A percentile compares a stretch with the other conserved stretches of the same genome.
These are phyloP conservation scores for Skeletonema grethae DNA, from an alignment of 108 stramenopile species.

Conservation along the genomic window DNA sequence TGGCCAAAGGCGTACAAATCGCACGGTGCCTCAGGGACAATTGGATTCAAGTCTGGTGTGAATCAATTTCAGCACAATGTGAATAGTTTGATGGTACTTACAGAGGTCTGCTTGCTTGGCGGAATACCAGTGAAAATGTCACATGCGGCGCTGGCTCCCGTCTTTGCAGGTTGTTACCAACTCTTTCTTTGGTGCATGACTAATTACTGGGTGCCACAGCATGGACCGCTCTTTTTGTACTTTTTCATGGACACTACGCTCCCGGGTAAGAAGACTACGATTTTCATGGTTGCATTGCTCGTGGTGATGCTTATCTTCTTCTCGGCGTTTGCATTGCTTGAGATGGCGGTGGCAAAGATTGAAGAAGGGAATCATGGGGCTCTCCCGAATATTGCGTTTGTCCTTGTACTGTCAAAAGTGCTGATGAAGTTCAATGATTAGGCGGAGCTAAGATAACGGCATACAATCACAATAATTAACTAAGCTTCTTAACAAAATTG, in stretches of 20 bases:
- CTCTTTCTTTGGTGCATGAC: conserved; percentile 59
- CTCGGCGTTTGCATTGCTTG: conserved; percentile 44
- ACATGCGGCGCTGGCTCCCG: conserved; percentile 49
- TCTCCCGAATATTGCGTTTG: conserved; percentile 18
- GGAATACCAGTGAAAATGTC: conserved; percentile 53
- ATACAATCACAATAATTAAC: background rate
- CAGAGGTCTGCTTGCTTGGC: conserved; percentile 59
- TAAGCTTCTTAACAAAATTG: background rate
- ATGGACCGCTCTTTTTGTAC: conserved; percentile 63
- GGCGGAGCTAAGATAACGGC: no score
- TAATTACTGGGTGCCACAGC: conserved; percentile 30
- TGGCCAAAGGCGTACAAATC: conserved; percentile 60
- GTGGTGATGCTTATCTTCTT: conserved; percentile 46
- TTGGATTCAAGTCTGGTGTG: conserved; percentile 41
- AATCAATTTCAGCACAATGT: conserved; percentile 64
- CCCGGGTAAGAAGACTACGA: conserved; percentile 49
- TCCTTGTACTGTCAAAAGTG: no score
- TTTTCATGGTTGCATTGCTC: conserved; percentile 50
- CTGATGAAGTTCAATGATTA: no score
- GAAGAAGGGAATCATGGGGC: conserved; percentile 26
- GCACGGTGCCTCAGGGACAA: conserved; percentile 37
- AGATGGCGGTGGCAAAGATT: conserved; percentile 15
- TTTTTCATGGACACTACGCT: conserved; percentile 72
- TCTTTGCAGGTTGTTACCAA: conserved; percentile 57
- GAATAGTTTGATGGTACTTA: conserved; percentile 54